phyloP scores from a whole-genome alignment of 148 eudicot genomes.

The Fagopyrum esculentum region DNA sequence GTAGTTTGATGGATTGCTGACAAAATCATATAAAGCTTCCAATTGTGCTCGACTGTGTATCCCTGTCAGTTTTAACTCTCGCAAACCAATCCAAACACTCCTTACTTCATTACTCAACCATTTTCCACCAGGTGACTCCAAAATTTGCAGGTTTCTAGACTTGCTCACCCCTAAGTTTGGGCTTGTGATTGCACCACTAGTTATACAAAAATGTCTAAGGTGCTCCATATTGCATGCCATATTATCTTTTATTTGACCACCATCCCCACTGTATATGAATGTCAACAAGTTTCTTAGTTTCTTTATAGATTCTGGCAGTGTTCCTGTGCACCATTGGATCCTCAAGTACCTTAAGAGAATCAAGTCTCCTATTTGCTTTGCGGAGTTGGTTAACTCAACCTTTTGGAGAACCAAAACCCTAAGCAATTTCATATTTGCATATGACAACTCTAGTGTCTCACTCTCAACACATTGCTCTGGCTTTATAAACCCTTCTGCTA shows the following conservation, averaged over 20 bases:
- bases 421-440: neutral
- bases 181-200: neutral
- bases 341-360: constrained; percentile 4
- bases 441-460: constrained; percentile 5
- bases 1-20: neutral
- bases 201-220: constrained; percentile 1
- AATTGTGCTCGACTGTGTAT: neutral
- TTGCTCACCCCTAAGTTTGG: neutral
- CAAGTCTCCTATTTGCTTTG: constrained; percentile 2
- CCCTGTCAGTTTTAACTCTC: neutral
- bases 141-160: neutral
- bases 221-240: neutral
- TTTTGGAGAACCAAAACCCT: constrained; percentile 4
- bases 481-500: constrained; percentile 13
- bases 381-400: neutral
- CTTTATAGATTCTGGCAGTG: neutral
- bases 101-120: neutral
- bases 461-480: neutral
- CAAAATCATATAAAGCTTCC: neutral
- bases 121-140: neutral
- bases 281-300: constrained; percentile 2
- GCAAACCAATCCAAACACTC: neutral
- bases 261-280: constrained; percentile 1
- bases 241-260: neutral
- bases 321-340: neutral